These are phyloP conservation scores for Polygonum aviculare DNA, from an alignment of 148 eudicot genomes.

Conservation along the genomic window DNA sequence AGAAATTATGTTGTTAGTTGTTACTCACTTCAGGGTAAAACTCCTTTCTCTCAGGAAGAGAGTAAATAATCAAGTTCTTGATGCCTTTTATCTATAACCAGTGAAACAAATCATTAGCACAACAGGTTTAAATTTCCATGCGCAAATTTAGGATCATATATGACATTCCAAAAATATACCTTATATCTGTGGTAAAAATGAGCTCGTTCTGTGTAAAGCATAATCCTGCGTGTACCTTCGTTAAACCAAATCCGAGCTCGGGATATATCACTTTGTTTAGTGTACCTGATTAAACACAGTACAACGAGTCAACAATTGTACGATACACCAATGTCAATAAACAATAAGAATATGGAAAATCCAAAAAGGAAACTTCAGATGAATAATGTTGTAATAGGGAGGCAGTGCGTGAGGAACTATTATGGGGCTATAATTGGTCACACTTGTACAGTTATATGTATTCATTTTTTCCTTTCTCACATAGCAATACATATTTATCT, in stretches of 20 bases:
- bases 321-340: not conserved
- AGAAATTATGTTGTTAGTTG: not conserved
- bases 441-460: not conserved
- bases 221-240: constrained; percentile 60
- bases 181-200: constrained; percentile 95
- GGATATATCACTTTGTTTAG: constrained; percentile 71
- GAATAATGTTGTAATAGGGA: not conserved
- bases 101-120: not conserved
- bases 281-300: constrained; percentile 37
- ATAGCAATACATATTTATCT: not conserved
- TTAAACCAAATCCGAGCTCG: constrained; percentile 75
- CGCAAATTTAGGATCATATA: not conserved
- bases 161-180: constrained; percentile 28
- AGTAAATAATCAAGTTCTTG: constrained; percentile 78
- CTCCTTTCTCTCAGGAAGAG: constrained; percentile 93
- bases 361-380: not conserved
- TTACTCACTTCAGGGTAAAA: constrained; percentile 89
- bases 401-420: not conserved
- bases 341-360: not conserved
- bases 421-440: not conserved
- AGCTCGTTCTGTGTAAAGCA: constrained; percentile 91
- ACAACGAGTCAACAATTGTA: not conserved
- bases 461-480: not conserved
- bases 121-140: not conserved
- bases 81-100: constrained; percentile 70